Percentiles rank a stretch among this genome's conserved stretches.
Evolutionary conservation across 2,329 filamentous ascomycete species (phyloP).

Genomic region (Pseudogymnoascus sp.): DNA sequence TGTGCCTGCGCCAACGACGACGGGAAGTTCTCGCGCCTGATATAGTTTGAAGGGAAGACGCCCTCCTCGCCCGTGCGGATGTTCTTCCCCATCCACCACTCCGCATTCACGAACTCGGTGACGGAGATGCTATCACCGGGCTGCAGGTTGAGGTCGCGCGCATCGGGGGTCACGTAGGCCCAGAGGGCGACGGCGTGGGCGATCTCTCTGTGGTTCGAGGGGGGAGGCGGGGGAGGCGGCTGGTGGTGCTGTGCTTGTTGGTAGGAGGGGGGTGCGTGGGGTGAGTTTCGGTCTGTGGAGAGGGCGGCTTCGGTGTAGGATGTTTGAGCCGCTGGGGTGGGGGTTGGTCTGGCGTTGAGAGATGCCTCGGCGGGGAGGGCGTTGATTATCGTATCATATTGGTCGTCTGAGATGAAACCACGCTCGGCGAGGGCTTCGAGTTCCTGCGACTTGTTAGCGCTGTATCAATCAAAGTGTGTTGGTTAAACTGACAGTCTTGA

Average conservation of each 20-base stretch:
- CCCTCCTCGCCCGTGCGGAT: conserved; percentile 74
- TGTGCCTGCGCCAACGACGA: conserved; percentile 30
- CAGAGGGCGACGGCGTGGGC: conserved; percentile 75
- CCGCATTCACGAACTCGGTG: conserved; percentile 87
- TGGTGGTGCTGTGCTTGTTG: conserved; percentile 15
- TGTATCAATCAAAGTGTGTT: not conserved
- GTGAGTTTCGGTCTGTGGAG: conserved; percentile 16
- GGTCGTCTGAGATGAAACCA: conserved; percentile 64
- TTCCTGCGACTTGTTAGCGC: conserved; percentile 50
- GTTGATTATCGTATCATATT: conserved; percentile 65
- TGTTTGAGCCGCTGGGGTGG: conserved; percentile 26
- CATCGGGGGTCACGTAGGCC: conserved; percentile 65
- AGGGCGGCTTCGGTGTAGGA: conserved; percentile 6
- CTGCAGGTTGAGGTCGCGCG: conserved; percentile 72
- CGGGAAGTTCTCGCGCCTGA: conserved; percentile 59
- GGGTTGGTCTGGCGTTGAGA: conserved; percentile 30
- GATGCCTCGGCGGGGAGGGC: conserved; percentile 66
- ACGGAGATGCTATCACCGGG: conserved; percentile 74
- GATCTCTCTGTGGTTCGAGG: conserved; percentile 48
- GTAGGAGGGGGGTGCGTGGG: conserved; percentile 11
- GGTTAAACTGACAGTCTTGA: conserved; percentile 25
- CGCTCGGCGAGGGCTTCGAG: conserved; percentile 82
- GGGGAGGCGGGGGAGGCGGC: conserved; percentile 26
- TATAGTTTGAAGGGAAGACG: conserved; percentile 92
- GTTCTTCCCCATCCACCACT: conserved; percentile 94